Evolutionary conservation across 2,329 filamentous ascomycete genomes (phyloP).

Genomic region (Colletotrichum tanaceti): DNA sequence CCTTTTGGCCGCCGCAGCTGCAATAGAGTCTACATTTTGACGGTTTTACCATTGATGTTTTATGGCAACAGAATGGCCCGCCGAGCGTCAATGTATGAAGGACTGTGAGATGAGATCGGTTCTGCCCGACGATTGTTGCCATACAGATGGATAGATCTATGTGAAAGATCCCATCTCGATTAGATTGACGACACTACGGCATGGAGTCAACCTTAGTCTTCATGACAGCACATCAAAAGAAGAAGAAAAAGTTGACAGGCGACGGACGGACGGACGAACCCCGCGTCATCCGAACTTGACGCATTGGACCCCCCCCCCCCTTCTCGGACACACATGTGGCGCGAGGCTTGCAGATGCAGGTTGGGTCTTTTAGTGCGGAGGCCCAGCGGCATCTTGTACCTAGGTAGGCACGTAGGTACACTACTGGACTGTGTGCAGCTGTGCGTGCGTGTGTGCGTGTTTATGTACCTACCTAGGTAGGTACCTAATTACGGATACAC

Average conservation of each 20-base stretch:
- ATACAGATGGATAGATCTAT: neutral
- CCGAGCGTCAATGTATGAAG: neutral
- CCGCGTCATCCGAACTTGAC: constrained; percentile 27
- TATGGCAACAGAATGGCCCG: neutral
- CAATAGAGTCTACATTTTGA: constrained; percentile 35
- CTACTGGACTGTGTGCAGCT: constrained; percentile 1
- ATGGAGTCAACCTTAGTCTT: neutral
- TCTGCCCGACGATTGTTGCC: neutral
- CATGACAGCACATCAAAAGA: neutral
- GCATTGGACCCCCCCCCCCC: constrained; percentile 16
- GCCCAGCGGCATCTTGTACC: constrained; percentile 4
- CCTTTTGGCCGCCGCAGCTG: constrained; percentile 24
- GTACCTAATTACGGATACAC: too few relatives aligned
- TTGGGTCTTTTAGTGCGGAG: constrained; percentile 10
- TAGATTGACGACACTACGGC: neutral
- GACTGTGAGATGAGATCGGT: neutral
- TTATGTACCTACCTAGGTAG: too few relatives aligned
- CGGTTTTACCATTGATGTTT: neutral
- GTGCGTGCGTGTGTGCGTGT: too few relatives aligned
- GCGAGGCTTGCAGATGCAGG: constrained; percentile 33
- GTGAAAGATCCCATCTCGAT: too few relatives aligned
- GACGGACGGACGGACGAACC: neutral
- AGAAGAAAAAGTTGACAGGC: neutral
- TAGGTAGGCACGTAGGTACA: too few relatives aligned
- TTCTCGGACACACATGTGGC: constrained; percentile 24